phyloP scores from a whole-genome alignment of 352 stramenopile species.

The Phytopythium ostracodes region DNA sequence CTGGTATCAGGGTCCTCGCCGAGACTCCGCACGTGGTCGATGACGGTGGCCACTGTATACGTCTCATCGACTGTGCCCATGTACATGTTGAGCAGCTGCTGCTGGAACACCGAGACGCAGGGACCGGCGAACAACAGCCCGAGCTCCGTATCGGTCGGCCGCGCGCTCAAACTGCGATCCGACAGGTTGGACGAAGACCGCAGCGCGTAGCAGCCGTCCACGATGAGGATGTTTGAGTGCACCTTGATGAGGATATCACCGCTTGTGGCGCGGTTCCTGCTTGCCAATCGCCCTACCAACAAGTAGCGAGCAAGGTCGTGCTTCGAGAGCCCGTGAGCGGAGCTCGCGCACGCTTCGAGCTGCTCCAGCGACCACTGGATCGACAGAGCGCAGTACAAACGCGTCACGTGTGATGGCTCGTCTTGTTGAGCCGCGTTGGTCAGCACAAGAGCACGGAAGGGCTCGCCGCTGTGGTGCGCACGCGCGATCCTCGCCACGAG shows the following conservation, averaged over 20 bases:
- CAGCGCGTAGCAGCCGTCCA: conserved; percentile 62
- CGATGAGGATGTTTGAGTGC: conserved; percentile 79
- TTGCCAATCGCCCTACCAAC: conserved; percentile 43
- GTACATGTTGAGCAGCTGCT: conserved; percentile 72
- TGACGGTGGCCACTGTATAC: conserved; percentile 29
- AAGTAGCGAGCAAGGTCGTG: conserved; percentile 41
- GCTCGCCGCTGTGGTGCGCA: conserved; percentile 25
- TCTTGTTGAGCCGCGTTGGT: conserved; percentile 78
- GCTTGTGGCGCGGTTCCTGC: background rate
- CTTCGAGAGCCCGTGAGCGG: conserved; percentile 34
- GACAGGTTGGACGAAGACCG: conserved; percentile 74
- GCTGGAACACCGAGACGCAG: conserved; percentile 42
- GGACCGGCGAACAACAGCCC: conserved; percentile 51
- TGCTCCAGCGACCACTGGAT: conserved; percentile 79
- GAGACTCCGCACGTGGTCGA: conserved; percentile 9
- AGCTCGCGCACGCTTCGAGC: conserved; percentile 40
- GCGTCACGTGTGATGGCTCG: conserved; percentile 65
- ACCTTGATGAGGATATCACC: conserved; percentile 62
- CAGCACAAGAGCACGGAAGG: conserved; percentile 61
- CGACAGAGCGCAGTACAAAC: conserved; percentile 73
- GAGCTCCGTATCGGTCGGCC: conserved; percentile 69
- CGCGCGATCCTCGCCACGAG: conserved; percentile 49
- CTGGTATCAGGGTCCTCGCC: background rate
- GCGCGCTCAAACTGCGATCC: conserved; percentile 64
- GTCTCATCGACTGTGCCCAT: conserved; percentile 24